Percentiles rank a stretch among this genome's conserved stretches.
Evolutionary conservation across 1,139 yeast species (phyloP).

Genomic region (Diutina mesorugosa): DNA sequence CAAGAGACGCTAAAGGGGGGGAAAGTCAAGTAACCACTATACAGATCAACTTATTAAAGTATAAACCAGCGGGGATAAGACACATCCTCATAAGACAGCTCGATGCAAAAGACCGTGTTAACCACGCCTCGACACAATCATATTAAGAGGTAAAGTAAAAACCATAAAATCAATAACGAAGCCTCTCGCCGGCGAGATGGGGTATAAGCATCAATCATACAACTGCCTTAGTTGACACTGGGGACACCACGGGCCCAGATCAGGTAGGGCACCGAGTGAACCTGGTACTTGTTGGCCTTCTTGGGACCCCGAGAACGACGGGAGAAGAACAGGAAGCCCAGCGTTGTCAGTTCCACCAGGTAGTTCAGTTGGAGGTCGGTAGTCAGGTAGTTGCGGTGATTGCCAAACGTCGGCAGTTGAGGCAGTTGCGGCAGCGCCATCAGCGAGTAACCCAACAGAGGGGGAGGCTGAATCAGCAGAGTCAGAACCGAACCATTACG

Average conservation of each 20-base stretch:
- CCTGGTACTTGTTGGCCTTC: constrained; percentile 18
- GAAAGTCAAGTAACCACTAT: background rate
- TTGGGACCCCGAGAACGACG: constrained; percentile 2
- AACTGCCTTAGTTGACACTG: background rate
- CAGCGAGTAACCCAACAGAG: constrained; percentile 1
- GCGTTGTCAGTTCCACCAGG: constrained; percentile 1
- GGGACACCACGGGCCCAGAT: constrained; percentile 6
- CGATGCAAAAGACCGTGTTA: background rate
- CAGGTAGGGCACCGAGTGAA: constrained; percentile 18
- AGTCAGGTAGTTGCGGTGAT: background rate
- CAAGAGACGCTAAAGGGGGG: background rate
- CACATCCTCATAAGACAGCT: background rate
- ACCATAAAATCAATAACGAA: background rate
- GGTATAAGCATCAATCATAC: background rate
- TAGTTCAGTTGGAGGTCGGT: constrained; percentile 3
- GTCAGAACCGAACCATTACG: background rate
- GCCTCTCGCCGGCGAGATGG: constrained; percentile 1
- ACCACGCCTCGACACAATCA: background rate
- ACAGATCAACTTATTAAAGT: background rate
- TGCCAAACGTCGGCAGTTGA: background rate
- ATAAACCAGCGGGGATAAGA: background rate
- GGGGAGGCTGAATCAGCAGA: background rate
- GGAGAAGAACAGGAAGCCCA: constrained; percentile 2
- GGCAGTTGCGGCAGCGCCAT: background rate
- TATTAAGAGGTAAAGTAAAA: background rate